These are phyloP conservation scores for Lentinula edodes DNA, from an alignment of 768 basidiomycete species.

Conservation along the genomic window DNA sequence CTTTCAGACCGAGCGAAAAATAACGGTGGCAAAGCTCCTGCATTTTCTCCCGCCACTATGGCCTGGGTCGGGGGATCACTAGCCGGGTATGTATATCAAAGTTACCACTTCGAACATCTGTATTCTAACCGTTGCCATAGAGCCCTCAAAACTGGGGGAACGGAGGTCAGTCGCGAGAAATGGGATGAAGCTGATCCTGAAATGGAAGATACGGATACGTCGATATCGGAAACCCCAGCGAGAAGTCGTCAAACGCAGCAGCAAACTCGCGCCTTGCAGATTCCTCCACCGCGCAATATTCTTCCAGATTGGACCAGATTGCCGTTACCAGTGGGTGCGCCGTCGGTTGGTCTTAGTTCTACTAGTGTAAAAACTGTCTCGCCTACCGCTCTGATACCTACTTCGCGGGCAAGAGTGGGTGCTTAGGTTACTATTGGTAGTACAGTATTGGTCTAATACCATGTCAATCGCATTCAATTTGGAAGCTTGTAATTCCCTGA, in stretches of 20 bases:
- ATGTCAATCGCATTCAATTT: no score
- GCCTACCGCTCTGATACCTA: background rate
- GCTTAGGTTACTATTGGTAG: background rate
- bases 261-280: slow-evolving; percentile 9
- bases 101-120: no score
- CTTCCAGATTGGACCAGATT: slow-evolving; percentile 82
- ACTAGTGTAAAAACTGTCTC: slow-evolving; percentile 1
- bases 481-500: no score
- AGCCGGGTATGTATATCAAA: slow-evolving; percentile 63
- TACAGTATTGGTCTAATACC: background rate
- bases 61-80: slow-evolving; percentile 93
- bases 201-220: slow-evolving; percentile 31
- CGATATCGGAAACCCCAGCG: slow-evolving; percentile 5
- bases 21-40: slow-evolving; percentile 81
- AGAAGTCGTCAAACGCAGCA: background rate
- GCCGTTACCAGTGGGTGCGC: slow-evolving; percentile 59
- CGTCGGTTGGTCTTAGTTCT: slow-evolving; percentile 33
- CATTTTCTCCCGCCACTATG: slow-evolving; percentile 75
- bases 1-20: slow-evolving; percentile 45
- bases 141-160: slow-evolving; percentile 80
- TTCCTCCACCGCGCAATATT: slow-evolving; percentile 33
- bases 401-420: background rate
- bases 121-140: slow-evolving; percentile 29
- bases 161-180: slow-evolving; percentile 74
- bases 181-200: slow-evolving; percentile 68